A percentile compares a stretch with the other conserved stretches of the same genome.
These are phyloP conservation scores for Smallanthus sonchifolius DNA, from an alignment of 129 eudicot genomes.

Conservation along the genomic window DNA sequence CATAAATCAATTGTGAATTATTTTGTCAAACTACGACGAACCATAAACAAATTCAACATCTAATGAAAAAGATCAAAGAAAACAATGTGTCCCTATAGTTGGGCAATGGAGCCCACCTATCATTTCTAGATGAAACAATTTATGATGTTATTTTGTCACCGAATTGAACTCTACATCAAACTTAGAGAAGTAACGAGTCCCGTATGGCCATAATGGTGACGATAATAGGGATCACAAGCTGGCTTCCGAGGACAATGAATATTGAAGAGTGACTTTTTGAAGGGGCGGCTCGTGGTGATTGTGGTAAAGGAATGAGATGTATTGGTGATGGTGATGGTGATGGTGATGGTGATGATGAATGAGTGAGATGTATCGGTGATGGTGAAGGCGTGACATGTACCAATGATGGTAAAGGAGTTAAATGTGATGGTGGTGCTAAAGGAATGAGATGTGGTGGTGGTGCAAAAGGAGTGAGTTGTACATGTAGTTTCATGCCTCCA, in stretches of 20 bases:
- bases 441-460: too few relatives aligned
- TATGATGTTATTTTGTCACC: not conserved
- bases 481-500: constrained; percentile 68
- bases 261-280: constrained; percentile 35
- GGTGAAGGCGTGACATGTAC: constrained; percentile 46
- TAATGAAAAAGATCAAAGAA: not conserved
- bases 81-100: constrained; percentile 20
- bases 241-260: constrained; percentile 35
- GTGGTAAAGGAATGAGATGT: constrained; percentile 36
- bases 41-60: constrained; percentile 23
- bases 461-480: constrained; percentile 46
- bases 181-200: constrained; percentile 41
- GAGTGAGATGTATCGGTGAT: constrained; percentile 53
- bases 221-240: constrained; percentile 48
- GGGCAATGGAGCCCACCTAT: constrained; percentile 10
- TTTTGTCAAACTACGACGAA: too few relatives aligned
- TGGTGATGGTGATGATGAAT: constrained; percentile 49
- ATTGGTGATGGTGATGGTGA: constrained; percentile 43
- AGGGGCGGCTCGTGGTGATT: constrained; percentile 51
- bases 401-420: constrained; percentile 8
- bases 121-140: too few relatives aligned
- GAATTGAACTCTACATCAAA: constrained; percentile 17
- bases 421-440: constrained; percentile 38
- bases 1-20: too few relatives aligned
- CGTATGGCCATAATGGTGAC: constrained; percentile 55